Percentiles rank a stretch among this genome's conserved stretches.
These are phyloP conservation scores for Talaromyces albobiverticillius DNA, from an alignment of 2,329 filamentous ascomycete genomes.

Conservation along the genomic window DNA sequence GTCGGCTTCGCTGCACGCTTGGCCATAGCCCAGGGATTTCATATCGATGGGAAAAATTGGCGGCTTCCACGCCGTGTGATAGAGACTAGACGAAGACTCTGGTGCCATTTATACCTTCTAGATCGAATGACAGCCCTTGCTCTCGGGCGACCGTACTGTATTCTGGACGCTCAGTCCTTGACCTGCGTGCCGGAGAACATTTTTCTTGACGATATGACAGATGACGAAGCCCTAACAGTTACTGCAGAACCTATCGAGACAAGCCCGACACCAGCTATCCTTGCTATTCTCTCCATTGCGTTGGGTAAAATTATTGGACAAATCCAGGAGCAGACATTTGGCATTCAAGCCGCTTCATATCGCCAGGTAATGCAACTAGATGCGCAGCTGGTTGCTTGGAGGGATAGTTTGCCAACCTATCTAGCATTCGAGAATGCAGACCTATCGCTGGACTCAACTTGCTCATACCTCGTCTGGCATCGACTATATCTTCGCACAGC, in stretches of 20 bases:
- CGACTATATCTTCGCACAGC: slow-evolving; percentile 38
- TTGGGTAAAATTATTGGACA: slow-evolving; percentile 37
- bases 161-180: slow-evolving; percentile 39
- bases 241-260: slow-evolving; percentile 23
- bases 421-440: slow-evolving; percentile 34
- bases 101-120: slow-evolving; percentile 40
- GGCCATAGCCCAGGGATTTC: slow-evolving; percentile 44
- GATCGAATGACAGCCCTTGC: slow-evolving; percentile 42
- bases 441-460: slow-evolving; percentile 25
- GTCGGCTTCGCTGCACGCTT: slow-evolving; percentile 44
- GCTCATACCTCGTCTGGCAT: slow-evolving; percentile 36
- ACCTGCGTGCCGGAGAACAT: slow-evolving; percentile 38
- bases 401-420: slow-evolving; percentile 31
- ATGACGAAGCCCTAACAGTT: slow-evolving; percentile 26
- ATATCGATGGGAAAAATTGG: slow-evolving; percentile 43
- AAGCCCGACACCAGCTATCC: slow-evolving; percentile 34
- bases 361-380: slow-evolving; percentile 37
- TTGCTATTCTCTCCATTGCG: slow-evolving; percentile 29
- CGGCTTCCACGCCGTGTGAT: slow-evolving; percentile 34
- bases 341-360: slow-evolving; percentile 35
- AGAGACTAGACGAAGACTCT: slow-evolving; percentile 38
- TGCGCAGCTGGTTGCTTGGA: slow-evolving; percentile 32
- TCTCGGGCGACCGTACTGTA: slow-evolving; percentile 40
- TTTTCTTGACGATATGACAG: slow-evolving; percentile 35
- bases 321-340: slow-evolving; percentile 41